Conservation (phyloP, 2,329 filamentous ascomycete genomes). For the Didymella arachidicola region DNA sequence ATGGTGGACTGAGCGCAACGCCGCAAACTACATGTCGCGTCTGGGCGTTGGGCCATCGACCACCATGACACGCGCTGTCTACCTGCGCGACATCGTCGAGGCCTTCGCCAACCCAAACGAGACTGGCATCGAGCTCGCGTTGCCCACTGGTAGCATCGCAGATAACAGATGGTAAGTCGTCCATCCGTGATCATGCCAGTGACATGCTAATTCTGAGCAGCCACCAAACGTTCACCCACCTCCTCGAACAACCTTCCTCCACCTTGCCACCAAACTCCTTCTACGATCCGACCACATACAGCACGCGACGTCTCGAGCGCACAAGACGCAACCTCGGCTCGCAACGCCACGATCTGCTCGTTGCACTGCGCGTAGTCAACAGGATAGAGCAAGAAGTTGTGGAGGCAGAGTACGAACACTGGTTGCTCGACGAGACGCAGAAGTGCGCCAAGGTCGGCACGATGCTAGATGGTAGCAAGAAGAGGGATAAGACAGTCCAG, state of each 20-base stretch:
- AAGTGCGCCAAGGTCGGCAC: constrained; percentile 72
- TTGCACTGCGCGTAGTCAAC: constrained; percentile 90
- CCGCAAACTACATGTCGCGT: constrained; percentile 79
- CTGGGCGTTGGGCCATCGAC: constrained; percentile 81
- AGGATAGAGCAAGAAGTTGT: constrained; percentile 86
- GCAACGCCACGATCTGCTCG: constrained; percentile 88
- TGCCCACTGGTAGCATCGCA: constrained; percentile 23
- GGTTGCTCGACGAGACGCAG: constrained; percentile 79
- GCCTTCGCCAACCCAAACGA: constrained; percentile 56
- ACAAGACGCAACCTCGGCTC: constrained; percentile 83
- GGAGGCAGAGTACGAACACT: constrained; percentile 90
- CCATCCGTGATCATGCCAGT: neutral
- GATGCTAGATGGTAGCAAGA: constrained; percentile 54
- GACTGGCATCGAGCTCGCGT: constrained; percentile 34
- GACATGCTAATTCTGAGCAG: constrained; percentile 30
- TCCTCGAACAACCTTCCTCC: constrained; percentile 39
- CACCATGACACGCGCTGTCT: constrained; percentile 85
- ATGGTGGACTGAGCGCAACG: constrained; percentile 88
- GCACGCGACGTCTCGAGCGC: constrained; percentile 68
- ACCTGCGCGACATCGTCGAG: constrained; percentile 80
- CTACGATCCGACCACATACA: constrained; percentile 38
- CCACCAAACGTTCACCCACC: constrained; percentile 49
- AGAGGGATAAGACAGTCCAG: constrained; percentile 56
- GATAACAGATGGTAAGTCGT: constrained; percentile 42
- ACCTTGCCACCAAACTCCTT: constrained; percentile 19